Conservation (phyloP, 2,329 filamentous ascomycete genomes). For the Zymoseptoria pseudotritici region DNA sequence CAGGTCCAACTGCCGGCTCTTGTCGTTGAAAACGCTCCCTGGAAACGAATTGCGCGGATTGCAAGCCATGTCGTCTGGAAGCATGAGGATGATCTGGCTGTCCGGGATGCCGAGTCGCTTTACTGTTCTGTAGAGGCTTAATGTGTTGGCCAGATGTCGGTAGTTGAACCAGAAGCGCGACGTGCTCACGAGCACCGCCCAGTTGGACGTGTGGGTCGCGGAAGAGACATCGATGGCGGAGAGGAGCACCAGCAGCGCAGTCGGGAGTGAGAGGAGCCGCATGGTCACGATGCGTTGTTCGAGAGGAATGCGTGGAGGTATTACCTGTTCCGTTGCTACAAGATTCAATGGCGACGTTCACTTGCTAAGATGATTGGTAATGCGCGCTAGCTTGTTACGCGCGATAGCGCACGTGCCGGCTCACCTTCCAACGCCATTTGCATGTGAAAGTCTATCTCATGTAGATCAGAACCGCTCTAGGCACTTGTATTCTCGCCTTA, state of each 20-base stretch:
- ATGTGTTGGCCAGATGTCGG: conserved; percentile 91
- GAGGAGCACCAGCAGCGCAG: conserved; percentile 21
- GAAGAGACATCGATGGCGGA: conserved; percentile 32
- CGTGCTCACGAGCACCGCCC: conserved; percentile 97
- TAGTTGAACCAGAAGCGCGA: conserved; percentile 99
- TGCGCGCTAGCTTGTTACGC: neutral
- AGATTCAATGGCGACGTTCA: neutral
- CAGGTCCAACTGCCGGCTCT: conserved; percentile 86
- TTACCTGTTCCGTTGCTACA: neutral
- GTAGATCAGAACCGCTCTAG: too few relatives aligned
- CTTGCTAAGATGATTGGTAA: neutral
- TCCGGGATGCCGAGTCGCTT: conserved; percentile 97
- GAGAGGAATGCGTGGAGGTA: neutral
- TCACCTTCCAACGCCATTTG: neutral
- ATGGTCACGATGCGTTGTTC: conserved; percentile 7
- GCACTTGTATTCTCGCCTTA: too few relatives aligned
- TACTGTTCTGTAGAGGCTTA: conserved; percentile 95
- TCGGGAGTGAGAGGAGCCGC: conserved; percentile 21
- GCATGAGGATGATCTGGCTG: conserved; percentile 98
- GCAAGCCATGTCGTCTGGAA: conserved; percentile 99
- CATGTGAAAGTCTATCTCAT: neutral
- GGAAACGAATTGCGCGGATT: conserved; percentile 98
- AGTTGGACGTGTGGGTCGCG: conserved; percentile 91
- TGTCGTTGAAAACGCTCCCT: conserved; percentile 96
- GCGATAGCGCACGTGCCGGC: neutral